Conservation (phyloP, 768 basidiomycete species). For the Leccinum pellstonianum region DNA sequence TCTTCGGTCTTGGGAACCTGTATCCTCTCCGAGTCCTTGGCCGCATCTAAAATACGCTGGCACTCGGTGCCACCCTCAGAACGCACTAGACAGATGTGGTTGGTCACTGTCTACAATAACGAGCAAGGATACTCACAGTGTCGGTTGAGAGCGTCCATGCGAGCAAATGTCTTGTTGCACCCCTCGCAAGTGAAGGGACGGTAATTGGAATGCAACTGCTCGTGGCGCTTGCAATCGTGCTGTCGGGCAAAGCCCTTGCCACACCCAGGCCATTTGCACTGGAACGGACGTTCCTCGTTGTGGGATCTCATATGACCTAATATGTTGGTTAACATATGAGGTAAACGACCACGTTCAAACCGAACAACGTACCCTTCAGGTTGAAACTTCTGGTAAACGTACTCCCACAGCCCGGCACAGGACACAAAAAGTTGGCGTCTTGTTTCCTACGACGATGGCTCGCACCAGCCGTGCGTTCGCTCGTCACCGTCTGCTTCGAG, state of each 20-base stretch:
- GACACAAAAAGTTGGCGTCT: constrained; percentile 83
- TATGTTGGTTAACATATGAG: constrained; percentile 13
- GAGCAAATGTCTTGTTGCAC: constrained; percentile 89
- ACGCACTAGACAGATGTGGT: constrained; percentile 47
- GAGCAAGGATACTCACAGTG: constrained; percentile 63
- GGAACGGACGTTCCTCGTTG: constrained; percentile 92
- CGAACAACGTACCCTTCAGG: constrained; percentile 63
- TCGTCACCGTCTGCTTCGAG: constrained; percentile 85
- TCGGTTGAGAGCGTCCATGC: constrained; percentile 92
- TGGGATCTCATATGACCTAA: constrained; percentile 92
- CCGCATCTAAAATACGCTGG: constrained; percentile 40
- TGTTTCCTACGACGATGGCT: constrained; percentile 83
- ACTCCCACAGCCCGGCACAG: constrained; percentile 78
- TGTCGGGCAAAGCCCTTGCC: constrained; percentile 92
- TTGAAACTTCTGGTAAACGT: constrained; percentile 95
- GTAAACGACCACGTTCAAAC: constrained; percentile 7
- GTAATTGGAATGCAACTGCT: constrained; percentile 90
- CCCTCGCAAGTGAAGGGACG: constrained; percentile 92
- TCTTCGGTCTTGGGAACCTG: constrained; percentile 34
- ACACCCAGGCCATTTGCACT: constrained; percentile 93
- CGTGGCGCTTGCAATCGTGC: constrained; percentile 96
- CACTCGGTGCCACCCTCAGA: constrained; percentile 85
- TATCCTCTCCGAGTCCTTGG: constrained; percentile 27
- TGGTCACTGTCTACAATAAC: not conserved
- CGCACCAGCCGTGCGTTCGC: constrained; percentile 84